Conservation (phyloP, 2,329 filamentous ascomycete species). For the Exophiala phaeomuriformis region DNA sequence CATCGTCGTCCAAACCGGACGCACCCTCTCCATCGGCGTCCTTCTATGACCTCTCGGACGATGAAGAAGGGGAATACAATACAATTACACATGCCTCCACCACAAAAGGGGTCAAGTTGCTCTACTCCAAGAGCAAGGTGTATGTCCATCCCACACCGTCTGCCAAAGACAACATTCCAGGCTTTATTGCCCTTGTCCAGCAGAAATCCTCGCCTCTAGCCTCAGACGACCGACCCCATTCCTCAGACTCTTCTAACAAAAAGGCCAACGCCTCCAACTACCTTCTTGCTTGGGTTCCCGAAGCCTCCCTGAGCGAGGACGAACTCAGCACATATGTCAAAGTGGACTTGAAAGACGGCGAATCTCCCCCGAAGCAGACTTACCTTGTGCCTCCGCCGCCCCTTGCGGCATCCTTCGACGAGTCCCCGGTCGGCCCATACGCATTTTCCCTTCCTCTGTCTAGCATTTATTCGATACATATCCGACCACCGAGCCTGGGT, state of each 20-base stretch:
- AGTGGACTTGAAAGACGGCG: constrained; percentile 77
- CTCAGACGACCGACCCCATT: constrained; percentile 33
- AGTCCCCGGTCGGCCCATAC: constrained; percentile 66
- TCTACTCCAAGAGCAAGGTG: constrained; percentile 98
- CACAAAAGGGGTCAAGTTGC: constrained; percentile 79
- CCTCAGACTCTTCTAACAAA: constrained; percentile 38
- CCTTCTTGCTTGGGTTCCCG: constrained; percentile 87
- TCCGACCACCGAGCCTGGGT: constrained; percentile 84
- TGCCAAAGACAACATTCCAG: constrained; percentile 89
- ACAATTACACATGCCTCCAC: constrained; percentile 75
- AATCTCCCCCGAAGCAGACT: constrained; percentile 73
- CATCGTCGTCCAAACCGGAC: constrained; percentile 11
- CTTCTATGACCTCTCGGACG: constrained; percentile 93
- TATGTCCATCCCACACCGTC: constrained; percentile 93
- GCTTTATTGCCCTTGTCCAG: constrained; percentile 86
- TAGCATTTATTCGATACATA: constrained; percentile 81
- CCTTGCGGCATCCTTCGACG: constrained; percentile 65
- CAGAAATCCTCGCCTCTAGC: constrained; percentile 54
- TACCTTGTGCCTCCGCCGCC: constrained; percentile 89
- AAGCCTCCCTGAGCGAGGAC: constrained; percentile 71
- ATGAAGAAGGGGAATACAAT: constrained; percentile 91
- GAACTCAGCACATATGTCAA: constrained; percentile 87
- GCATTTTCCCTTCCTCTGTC: constrained; percentile 86
- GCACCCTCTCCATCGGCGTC: constrained; percentile 70
- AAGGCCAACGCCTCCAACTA: constrained; percentile 55